Conservation (phyloP, 2,329 filamentous ascomycete genomes). For the Phialocephala subalpina region DNA sequence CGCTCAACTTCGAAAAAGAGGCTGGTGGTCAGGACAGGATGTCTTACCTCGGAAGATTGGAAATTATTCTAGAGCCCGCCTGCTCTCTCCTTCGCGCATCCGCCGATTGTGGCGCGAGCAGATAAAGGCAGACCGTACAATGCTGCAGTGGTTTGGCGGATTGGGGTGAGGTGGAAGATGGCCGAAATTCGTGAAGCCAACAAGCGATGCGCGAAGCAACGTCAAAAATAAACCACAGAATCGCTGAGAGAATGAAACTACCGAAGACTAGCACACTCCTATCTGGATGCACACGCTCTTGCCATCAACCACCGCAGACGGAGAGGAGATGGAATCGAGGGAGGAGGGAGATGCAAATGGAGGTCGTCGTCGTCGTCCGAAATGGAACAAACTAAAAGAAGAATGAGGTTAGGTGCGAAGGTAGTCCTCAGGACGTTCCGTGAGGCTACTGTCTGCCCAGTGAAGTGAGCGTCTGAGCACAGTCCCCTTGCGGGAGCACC, state of each 20-base stretch:
- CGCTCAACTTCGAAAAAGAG: constrained; percentile 35
- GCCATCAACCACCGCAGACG: constrained; percentile 37
- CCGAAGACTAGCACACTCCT: constrained; percentile 29
- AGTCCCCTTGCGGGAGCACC: constrained; percentile 16
- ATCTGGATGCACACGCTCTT: constrained; percentile 34
- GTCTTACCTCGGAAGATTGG: constrained; percentile 42
- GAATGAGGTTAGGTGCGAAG: constrained; percentile 9
- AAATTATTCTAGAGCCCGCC: constrained; percentile 26
- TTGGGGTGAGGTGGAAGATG: constrained; percentile 23
- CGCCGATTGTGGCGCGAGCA: constrained; percentile 20
- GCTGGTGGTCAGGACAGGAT: constrained; percentile 32
- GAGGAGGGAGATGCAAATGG: constrained; percentile 20
- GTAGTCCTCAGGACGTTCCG: constrained; percentile 15
- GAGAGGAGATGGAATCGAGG: constrained; percentile 17
- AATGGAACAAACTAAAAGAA: neutral
- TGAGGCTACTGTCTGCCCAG: constrained; percentile 9
- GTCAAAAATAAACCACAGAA: constrained; percentile 36
- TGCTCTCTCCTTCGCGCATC: constrained; percentile 28
- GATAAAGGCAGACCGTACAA: constrained; percentile 12
- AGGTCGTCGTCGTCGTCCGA: constrained; percentile 9
- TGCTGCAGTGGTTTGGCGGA: constrained; percentile 1
- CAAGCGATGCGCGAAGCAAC: constrained; percentile 37
- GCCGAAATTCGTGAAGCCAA: constrained; percentile 15
- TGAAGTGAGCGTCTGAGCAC: neutral
- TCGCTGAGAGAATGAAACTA: constrained; percentile 37